Evolutionary conservation across 129 eudicot species (phyloP), one percentile per base, ranked within the genome.

Genomic region (Erigeron canadensis): DNA sequence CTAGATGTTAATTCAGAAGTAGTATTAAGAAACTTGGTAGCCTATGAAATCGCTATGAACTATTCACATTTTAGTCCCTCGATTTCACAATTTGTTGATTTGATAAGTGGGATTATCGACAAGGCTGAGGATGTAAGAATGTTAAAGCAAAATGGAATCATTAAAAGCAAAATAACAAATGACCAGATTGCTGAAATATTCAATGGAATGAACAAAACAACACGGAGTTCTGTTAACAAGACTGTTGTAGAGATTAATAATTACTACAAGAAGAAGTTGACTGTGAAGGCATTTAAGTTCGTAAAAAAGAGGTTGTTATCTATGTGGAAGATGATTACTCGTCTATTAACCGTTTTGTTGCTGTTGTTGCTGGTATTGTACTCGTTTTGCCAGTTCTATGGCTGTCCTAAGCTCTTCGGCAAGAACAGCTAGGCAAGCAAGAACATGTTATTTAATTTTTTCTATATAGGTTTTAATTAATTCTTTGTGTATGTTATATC

Each of bases 21-120:
- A 10, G 10, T 82, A 8, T 38, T 87, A 22, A 79, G 95, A 41
- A 87, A 85, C 67, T 61, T 84, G 78, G 88, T 82, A 44, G 88
- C 86, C 8, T 87, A 79, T 28, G 83, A 71, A 74, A 53, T 46
- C 6, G 73, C 87, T 7, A 77, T 47, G 50, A 69, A 50, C 64
- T 77, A 47, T 50, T 67, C 83, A 17, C 62, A 48, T 40, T 65
- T 65, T 6, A 34, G 65, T 23, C 65, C 39, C 10, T 75, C 73
- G 8, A 10, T 86, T 17, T 69, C 75, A 4, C 59, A 79, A 0
- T 84, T 77, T 41, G 69, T 81, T 15, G 86, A 85, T 55, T 39
- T 87, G 51, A 65, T 87, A 75, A 59, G 82, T 61, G 88, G 86
- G 17, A 80, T 87, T 19, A 75, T 87, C 8, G 86, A 85, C 18